A percentile compares a stretch with the other conserved stretches of the same genome.
phyloP scores from a whole-genome alignment of 305 asterid genomes.

The Lippia alba region DNA sequence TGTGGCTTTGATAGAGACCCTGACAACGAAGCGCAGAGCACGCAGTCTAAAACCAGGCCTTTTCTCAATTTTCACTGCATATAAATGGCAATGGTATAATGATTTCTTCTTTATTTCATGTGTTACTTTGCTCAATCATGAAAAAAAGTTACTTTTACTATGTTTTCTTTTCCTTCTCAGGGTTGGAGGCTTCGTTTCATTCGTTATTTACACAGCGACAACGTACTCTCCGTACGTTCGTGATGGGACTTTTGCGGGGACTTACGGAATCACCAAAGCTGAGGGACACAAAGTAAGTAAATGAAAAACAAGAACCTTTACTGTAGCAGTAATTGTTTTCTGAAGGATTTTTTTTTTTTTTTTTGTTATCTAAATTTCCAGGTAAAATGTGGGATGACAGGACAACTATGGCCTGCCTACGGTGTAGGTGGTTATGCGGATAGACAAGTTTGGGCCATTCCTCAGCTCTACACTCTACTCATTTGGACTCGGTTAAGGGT shows the following conservation, averaged over 20 bases:
- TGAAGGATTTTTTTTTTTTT: too few species aligned
- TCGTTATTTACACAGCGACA: slow-evolving; percentile 65
- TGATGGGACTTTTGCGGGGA: slow-evolving; percentile 64
- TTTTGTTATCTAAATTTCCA: slow-evolving; percentile 22
- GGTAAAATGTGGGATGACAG: slow-evolving; percentile 94
- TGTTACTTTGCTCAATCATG: neutral
- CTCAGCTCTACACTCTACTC: slow-evolving; percentile 73
- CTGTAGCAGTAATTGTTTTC: neutral
- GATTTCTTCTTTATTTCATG: neutral
- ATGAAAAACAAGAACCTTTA: neutral
- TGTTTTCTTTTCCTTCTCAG: slow-evolving; percentile 37
- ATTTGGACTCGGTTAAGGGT: slow-evolving; percentile 79
- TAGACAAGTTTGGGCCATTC: slow-evolving; percentile 85
- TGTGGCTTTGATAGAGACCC: slow-evolving; percentile 79
- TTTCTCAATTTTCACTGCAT: slow-evolving; percentile 75
- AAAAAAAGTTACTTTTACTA: neutral
- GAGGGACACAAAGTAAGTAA: slow-evolving; percentile 52
- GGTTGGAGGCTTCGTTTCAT: slow-evolving; percentile 74
- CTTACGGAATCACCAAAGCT: slow-evolving; percentile 25
- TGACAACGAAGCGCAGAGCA: slow-evolving; percentile 72
- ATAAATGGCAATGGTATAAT: slow-evolving; percentile 87
- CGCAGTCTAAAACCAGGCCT: slow-evolving; percentile 45
- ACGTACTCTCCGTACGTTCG: slow-evolving; percentile 70
- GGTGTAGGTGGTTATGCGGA: slow-evolving; percentile 88
- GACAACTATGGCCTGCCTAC: slow-evolving; percentile 91